A percentile compares a stretch with the other conserved stretches of the same genome.
Evolutionary conservation across 164 flowering plant genomes (phyloP).

Genomic region (Berberis thunbergii): DNA sequence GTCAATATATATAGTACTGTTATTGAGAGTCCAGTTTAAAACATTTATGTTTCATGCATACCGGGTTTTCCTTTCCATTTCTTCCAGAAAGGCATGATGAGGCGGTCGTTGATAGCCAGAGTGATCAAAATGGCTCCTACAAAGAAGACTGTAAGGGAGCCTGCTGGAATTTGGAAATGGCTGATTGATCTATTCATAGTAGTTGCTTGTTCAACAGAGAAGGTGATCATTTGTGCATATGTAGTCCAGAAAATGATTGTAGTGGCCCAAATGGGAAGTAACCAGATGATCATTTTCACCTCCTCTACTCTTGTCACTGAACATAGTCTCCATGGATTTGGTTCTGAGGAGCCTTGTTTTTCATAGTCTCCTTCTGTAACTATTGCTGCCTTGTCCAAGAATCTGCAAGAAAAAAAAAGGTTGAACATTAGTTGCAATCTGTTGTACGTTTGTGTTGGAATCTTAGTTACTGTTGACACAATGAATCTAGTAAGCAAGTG

Average conservation of each 20-base stretch:
- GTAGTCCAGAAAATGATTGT: constrained; percentile 34
- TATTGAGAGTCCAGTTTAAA: no score
- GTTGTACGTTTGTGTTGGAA: background rate
- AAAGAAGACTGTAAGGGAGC: constrained; percentile 81
- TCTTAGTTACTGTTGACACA: background rate
- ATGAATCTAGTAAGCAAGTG: background rate
- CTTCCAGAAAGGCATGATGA: constrained; percentile 69
- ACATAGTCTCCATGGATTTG: constrained; percentile 55
- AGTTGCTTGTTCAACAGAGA: constrained; percentile 34
- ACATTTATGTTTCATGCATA: constrained; percentile 10
- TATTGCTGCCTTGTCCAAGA: constrained; percentile 26
- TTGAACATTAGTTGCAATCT: background rate
- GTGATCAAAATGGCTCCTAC: constrained; percentile 63
- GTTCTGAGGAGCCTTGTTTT: constrained; percentile 4
- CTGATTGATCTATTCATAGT: constrained; percentile 48
- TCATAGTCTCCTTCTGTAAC: background rate
- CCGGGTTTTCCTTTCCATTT: constrained; percentile 76
- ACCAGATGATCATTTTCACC: constrained; percentile 22
- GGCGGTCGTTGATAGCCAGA: constrained; percentile 52
- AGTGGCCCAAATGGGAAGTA: constrained; percentile 31
- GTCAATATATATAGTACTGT: no score
- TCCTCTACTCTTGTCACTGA: constrained; percentile 28
- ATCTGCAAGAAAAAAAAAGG: constrained; percentile 10
- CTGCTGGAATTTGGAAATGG: constrained; percentile 72
- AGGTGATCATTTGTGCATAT: constrained; percentile 35